Evolutionary conservation across 2,329 filamentous ascomycete genomes (phyloP).

Genomic region (Sarocladiaceae sp.): DNA sequence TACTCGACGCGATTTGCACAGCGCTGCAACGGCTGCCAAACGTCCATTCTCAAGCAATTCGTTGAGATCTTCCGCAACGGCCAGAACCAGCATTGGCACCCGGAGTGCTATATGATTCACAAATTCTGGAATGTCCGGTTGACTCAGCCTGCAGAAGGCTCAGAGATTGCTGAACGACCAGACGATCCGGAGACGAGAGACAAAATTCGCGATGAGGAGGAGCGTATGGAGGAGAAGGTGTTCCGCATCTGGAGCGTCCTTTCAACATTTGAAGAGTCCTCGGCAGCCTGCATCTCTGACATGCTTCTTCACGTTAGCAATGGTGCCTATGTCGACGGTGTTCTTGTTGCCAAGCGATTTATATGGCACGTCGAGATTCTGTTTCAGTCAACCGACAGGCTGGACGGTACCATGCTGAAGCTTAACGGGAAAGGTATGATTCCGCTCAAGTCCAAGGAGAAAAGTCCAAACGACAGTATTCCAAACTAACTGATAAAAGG

Average conservation of each 20-base stretch:
- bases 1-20: constrained; percentile 98
- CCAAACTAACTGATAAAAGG: constrained; percentile 38
- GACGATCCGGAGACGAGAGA: constrained; percentile 60
- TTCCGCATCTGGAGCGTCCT: constrained; percentile 97
- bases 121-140: constrained; percentile 99
- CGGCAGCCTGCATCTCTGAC: constrained; percentile 95
- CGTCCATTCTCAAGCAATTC: constrained; percentile 96
- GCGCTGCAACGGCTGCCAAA: constrained; percentile 92
- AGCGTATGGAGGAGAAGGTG: constrained; percentile 95
- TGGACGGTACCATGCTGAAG: constrained; percentile 66
- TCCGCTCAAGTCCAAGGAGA: background rate
- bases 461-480: background rate
- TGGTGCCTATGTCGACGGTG: constrained; percentile 89
- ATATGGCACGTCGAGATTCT: constrained; percentile 93
- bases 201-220: constrained; percentile 75
- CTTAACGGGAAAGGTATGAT: constrained; percentile 68
- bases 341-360: constrained; percentile 91
- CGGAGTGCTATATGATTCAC: constrained; percentile 99
- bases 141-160: constrained; percentile 50
- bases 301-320: constrained; percentile 99
- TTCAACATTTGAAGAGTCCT: constrained; percentile 95
- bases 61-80: constrained; percentile 98
- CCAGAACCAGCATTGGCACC: constrained; percentile 98
- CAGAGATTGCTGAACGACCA: constrained; percentile 33
- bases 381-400: constrained; percentile 78